These are phyloP conservation scores for Cladophialophora immunda DNA, from an alignment of 2,329 filamentous ascomycete species.

Conservation along the genomic window DNA sequence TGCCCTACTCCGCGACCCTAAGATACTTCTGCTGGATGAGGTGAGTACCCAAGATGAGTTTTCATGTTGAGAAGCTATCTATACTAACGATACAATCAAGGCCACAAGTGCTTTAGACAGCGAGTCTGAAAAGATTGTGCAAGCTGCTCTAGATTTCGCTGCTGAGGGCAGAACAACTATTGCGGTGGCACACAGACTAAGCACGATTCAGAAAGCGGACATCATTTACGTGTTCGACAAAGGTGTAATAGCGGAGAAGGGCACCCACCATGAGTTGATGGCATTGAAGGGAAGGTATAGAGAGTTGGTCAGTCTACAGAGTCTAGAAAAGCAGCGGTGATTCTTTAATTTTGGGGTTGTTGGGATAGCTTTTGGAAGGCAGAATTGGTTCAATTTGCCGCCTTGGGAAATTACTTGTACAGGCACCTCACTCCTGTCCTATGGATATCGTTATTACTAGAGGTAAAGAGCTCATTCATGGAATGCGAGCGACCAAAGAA, in stretches of 20 bases:
- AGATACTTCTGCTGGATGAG: conserved; percentile 85
- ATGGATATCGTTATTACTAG: not conserved
- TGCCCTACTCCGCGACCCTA: conserved; percentile 88
- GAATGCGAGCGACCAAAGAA: not conserved
- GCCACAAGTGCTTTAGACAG: conserved; percentile 66
- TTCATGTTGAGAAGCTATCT: too few relatives aligned
- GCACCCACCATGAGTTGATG: conserved; percentile 78
- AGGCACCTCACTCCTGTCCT: conserved; percentile 6
- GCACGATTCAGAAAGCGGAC: conserved; percentile 93
- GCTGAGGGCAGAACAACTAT: conserved; percentile 89
- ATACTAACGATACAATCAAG: conserved; percentile 30
- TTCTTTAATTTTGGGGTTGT: not conserved
- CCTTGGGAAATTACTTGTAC: not conserved
- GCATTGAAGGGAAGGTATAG: conserved; percentile 70
- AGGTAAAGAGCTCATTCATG: not conserved
- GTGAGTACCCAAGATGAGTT: not conserved
- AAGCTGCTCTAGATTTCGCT: conserved; percentile 79
- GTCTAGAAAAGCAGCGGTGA: conserved; percentile 66
- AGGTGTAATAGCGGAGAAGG: conserved; percentile 83
- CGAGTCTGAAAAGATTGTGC: conserved; percentile 63
- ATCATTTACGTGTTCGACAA: conserved; percentile 97
- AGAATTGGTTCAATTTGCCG: not conserved
- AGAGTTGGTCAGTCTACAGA: conserved; percentile 82
- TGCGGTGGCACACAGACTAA: conserved; percentile 89
- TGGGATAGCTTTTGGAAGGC: conserved; percentile 11